Base-by-base conservation (phyloP, 148 eudicot species). In the Talinum fruticosum region DNA sequence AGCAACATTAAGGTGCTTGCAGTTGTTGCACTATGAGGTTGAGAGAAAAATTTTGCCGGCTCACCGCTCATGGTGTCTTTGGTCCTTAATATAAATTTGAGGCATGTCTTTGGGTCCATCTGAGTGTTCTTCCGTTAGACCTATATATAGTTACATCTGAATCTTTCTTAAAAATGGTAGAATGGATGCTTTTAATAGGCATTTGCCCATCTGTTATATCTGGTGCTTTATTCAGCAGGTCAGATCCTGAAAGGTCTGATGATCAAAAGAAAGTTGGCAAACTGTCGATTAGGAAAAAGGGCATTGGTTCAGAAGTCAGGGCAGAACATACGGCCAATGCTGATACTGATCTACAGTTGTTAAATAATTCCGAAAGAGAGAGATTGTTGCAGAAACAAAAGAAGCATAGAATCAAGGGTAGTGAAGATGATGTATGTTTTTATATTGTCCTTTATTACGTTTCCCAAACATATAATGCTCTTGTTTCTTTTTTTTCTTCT, bases 241-340 rank as follows among this genome's bases (percentile, higher is more conserved):
- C 97, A 45, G 83, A 82, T 83, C 81, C 77, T 45, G 94, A 90
- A 73, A 84, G 73, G 67, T 78, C 41, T 54, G 93, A 92, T 80
- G 94, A 96, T 51, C 78, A 77, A 84, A 87, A 86, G 78, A 96
- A 93, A 82, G 87, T 73, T 79, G 91, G 80, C 34, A 96, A 93
- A 54, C 76, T 96, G 84, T 82, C 88, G 15, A 80, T 96, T 36
- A 96, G 87, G 90, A 90, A 87, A 83, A 94, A 93, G 82, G 97
- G 97, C 76, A 85, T 96, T 71, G 99, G 99, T 45, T 96, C 99
- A 5, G 94, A 93, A 83, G 97, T 84, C 54, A 93, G 94, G 87
- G 90, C 96, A 69, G 97, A 90, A 75, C 91, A 88, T 64, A 84
- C 90, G 86, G 97, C 87, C 61, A 96, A 90, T 82, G 85, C 97